Evolutionary conservation across 305 asterid species (phyloP), one percentile per base, ranked within the genome.

Genomic region (Fraxinus floribunda): DNA sequence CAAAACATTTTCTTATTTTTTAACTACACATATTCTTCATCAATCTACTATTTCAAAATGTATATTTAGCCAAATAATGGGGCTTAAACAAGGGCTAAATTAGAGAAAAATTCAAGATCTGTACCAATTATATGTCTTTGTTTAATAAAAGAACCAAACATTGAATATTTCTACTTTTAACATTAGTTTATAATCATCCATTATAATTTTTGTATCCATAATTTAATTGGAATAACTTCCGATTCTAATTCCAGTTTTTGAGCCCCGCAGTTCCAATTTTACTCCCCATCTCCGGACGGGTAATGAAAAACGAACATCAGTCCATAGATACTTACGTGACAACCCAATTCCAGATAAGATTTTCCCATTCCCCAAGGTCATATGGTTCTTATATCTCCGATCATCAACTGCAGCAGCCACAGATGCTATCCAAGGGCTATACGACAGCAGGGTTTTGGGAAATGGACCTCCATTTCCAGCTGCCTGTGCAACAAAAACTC

Each of bases 381-480:
- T 90, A 87, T 96, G 98, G 84, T 96, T 96, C 86, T 96, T 96
- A 88, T 97, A 97, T 87, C 97, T 88, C 60, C 99, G 92, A 74
- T 97, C 99, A 90, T 97, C 99, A 73, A 94, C 94, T 57, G 98
- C 99, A 88, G 99, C 99, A 81, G 99, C 99, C 78, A 94, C 98
- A 74, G 99, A 83, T 76, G 89, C 91, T 83, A 97, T 94, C 99
- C 99, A 97, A 36, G 99, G 99, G 91, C 99, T 97, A 86, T 93
- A 97, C 71, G 99, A 97, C 82, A 97, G 75, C 83, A 94, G 77
- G 18, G 98, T 94, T 84, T 92, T 97, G 32, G 98, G 97, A 83
- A 92, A 94, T 41, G 99, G 99, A 30, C 99, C 99, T 72, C 98
- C 99, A 81, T 97, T 97, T 81, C 99, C 99, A 83, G 98, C 98